Evolutionary conservation across 495 filamentous ascomycete genomes (phyloP).

Genomic region (Penicillium crystallinum): DNA sequence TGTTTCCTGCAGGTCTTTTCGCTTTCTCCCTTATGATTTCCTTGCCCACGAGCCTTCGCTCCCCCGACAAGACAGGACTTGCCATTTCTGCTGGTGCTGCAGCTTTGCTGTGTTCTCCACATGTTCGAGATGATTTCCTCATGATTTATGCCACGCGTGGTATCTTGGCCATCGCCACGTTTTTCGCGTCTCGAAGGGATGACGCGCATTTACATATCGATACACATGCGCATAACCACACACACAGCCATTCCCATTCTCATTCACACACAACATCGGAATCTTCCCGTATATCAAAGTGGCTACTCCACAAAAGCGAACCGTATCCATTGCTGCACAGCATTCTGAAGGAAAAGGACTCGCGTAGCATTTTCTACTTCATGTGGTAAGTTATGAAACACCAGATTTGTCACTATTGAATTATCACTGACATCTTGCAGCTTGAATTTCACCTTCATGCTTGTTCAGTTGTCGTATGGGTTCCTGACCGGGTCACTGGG

Average conservation of each 20-base stretch:
- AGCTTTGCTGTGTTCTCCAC: slow-evolving; percentile 33
- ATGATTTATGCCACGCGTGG: slow-evolving; percentile 28
- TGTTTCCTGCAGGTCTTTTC: slow-evolving; percentile 24
- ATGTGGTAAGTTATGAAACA: slow-evolving; percentile 60
- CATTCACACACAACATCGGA: slow-evolving; percentile 31
- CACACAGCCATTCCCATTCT: slow-evolving; percentile 38
- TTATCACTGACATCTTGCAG: slow-evolving; percentile 38
- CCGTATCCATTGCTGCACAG: slow-evolving; percentile 73
- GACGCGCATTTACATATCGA: slow-evolving; percentile 25
- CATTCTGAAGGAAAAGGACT: slow-evolving; percentile 88
- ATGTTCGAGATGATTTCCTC: slow-evolving; percentile 26
- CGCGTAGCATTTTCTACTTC: slow-evolving; percentile 94
- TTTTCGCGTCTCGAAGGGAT: slow-evolving; percentile 37
- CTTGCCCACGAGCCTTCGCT: slow-evolving; percentile 22
- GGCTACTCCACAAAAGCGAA: slow-evolving; percentile 59
- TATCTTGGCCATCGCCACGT: slow-evolving; percentile 27
- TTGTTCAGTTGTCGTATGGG: slow-evolving; percentile 89
- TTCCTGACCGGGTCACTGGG: slow-evolving; percentile 89
- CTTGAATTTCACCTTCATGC: slow-evolving; percentile 93
- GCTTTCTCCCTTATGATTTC: slow-evolving; percentile 27
- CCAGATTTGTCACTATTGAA: not conserved
- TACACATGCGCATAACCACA: slow-evolving; percentile 31
- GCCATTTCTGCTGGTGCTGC: slow-evolving; percentile 25
- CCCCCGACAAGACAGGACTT: slow-evolving; percentile 34
- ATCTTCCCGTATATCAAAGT: slow-evolving; percentile 56